Conservation (phyloP, 176 grass and related monocot species). For the Cymbopogon citratus region DNA sequence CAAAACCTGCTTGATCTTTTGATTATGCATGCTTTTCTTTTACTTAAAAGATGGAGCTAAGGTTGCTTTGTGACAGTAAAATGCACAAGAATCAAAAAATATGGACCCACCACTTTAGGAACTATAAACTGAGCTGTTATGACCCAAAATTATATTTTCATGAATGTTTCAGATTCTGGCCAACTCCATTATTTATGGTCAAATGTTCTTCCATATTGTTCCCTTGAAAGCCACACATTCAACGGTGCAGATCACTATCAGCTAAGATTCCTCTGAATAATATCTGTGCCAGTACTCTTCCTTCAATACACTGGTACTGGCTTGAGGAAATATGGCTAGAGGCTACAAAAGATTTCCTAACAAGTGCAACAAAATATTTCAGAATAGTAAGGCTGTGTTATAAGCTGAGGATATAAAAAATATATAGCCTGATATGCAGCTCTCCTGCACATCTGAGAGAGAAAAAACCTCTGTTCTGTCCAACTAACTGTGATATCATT, state of each 20-base stretch:
- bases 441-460: not conserved
- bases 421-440: not conserved
- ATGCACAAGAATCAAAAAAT: not conserved
- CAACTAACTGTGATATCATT: no score
- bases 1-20: not conserved
- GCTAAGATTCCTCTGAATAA: not conserved
- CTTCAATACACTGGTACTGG: not conserved
- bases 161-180: not conserved
- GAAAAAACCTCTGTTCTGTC: not conserved
- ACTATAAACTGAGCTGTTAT: not conserved
- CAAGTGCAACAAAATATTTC: not conserved
- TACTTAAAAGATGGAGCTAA: not conserved
- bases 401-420: not conserved
- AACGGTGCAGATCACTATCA: not conserved
- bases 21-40: not conserved
- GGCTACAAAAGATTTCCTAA: not conserved
- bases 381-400: not conserved
- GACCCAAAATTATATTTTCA: not conserved
- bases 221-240: not conserved
- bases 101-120: not conserved
- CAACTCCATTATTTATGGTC: not conserved
- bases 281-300: not conserved
- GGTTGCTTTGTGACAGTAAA: not conserved
- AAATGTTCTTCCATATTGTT: not conserved
- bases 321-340: not conserved